A percentile compares a stretch with the other conserved stretches of the same genome.
Conservation (phyloP, 306 rosid species). For the Fragaria nilgerrensis region DNA sequence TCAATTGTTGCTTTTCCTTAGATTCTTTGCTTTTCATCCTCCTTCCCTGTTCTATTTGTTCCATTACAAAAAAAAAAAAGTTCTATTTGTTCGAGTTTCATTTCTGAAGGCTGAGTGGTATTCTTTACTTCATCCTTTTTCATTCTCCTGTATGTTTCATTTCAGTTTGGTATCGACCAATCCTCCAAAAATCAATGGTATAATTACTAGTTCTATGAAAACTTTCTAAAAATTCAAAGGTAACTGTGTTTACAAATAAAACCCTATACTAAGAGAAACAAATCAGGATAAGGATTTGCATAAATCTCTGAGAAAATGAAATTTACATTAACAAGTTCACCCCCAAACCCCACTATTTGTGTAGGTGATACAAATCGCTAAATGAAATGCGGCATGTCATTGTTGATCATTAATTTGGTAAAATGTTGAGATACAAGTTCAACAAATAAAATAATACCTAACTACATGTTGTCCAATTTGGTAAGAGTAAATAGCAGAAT, state of each 20-base stretch:
- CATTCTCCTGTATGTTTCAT: neutral
- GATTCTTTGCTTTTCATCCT: neutral
- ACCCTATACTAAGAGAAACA: neutral
- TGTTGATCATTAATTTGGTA: slow-evolving; percentile 19
- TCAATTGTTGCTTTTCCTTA: no score
- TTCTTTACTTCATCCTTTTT: neutral
- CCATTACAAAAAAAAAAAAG: no score
- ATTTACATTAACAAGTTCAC: neutral
- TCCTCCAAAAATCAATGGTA: no score
- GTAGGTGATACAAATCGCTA: slow-evolving; percentile 10
- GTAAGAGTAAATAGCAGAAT: slow-evolving; percentile 24
- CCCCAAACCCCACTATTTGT: neutral
- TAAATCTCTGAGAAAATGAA: neutral
- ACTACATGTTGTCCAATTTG: slow-evolving; percentile 22
- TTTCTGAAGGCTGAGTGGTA: neutral
- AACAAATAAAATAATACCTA: slow-evolving; percentile 52
- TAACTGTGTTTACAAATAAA: no score
- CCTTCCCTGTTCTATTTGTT: neutral
- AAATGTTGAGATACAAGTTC: slow-evolving; percentile 38
- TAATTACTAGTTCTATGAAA: no score
- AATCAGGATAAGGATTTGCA: neutral
- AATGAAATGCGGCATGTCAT: neutral
- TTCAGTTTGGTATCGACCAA: neutral
- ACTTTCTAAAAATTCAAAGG: no score
- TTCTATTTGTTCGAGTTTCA: neutral